These are phyloP conservation scores for Quercus suber DNA, from an alignment of 306 rosid species.

Conservation along the genomic window DNA sequence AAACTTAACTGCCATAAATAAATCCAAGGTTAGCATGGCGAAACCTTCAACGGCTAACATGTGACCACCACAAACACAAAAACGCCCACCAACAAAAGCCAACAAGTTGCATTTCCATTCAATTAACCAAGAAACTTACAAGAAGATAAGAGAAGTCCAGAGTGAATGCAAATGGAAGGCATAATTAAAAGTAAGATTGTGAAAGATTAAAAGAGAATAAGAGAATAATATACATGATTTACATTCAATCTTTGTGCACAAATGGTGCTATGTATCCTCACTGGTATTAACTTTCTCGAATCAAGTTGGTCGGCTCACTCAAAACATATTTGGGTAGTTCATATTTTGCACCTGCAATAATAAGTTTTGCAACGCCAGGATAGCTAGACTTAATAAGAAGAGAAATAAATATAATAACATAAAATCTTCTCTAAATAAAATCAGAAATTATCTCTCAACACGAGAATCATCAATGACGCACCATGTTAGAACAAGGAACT, in stretches of 20 bases:
- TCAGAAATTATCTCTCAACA: neutral
- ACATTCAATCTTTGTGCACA: slow-evolving; percentile 56
- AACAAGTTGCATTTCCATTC: too few species aligned
- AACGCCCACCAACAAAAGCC: too few species aligned
- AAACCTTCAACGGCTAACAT: too few species aligned
- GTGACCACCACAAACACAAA: too few species aligned
- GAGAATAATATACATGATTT: slow-evolving; percentile 75
- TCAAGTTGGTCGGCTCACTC: slow-evolving; percentile 98
- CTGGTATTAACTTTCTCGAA: slow-evolving; percentile 54
- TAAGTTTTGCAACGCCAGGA: neutral
- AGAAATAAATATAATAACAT: slow-evolving; percentile 9
- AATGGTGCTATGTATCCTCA: slow-evolving; percentile 34
- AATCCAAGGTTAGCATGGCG: too few species aligned
- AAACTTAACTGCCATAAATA: too few species aligned
- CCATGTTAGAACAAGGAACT: neutral
- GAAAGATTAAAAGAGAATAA: slow-evolving; percentile 47
- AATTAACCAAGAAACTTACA: neutral
- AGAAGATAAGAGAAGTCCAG: slow-evolving; percentile 17
- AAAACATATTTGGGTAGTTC: slow-evolving; percentile 95
- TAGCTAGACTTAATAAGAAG: neutral
- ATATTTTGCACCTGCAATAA: slow-evolving; percentile 84
- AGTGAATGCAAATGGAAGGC: slow-evolving; percentile 29
- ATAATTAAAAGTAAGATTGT: slow-evolving; percentile 36
- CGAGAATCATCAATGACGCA: neutral
- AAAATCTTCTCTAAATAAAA: slow-evolving; percentile 11